Evolutionary conservation across 1,284 basidiomycete genomes (phyloP).

Genomic region (Austroboletus novae-zelandiae): DNA sequence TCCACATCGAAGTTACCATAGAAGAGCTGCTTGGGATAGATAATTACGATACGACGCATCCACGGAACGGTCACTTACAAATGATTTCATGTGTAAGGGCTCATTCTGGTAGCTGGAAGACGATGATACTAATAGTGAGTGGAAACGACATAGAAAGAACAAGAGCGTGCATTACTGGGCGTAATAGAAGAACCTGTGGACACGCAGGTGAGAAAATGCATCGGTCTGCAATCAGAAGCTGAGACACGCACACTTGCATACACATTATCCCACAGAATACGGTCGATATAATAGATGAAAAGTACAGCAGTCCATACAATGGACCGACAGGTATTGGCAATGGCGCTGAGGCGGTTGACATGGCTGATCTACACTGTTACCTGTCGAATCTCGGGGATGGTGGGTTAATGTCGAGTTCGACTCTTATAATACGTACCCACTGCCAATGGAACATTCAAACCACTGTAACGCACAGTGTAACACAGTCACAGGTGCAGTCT

Average conservation of each 20-base stretch:
- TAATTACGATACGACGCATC: not conserved
- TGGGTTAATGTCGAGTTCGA: no score
- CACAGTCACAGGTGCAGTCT: no score
- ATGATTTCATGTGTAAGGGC: not conserved
- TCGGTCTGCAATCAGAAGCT: no score
- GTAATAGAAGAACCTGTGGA: not conserved
- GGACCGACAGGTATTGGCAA: not conserved
- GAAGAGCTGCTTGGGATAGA: not conserved
- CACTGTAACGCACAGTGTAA: no score
- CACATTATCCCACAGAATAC: conserved; percentile 1
- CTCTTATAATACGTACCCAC: no score
- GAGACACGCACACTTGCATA: not conserved
- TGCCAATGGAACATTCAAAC: no score
- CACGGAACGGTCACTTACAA: not conserved
- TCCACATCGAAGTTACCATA: not conserved
- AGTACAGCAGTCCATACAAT: conserved; percentile 3
- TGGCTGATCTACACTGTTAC: not conserved
- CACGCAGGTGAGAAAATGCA: no score
- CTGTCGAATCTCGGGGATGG: no score
- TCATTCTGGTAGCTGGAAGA: not conserved
- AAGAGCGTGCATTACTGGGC: not conserved
- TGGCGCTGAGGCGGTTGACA: not conserved
- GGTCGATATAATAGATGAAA: not conserved
- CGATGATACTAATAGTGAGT: not conserved
- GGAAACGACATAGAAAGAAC: not conserved